phyloP scores from a whole-genome alignment of 2,329 filamentous ascomycete species.

The Paracorniculantispora psalliotae region DNA sequence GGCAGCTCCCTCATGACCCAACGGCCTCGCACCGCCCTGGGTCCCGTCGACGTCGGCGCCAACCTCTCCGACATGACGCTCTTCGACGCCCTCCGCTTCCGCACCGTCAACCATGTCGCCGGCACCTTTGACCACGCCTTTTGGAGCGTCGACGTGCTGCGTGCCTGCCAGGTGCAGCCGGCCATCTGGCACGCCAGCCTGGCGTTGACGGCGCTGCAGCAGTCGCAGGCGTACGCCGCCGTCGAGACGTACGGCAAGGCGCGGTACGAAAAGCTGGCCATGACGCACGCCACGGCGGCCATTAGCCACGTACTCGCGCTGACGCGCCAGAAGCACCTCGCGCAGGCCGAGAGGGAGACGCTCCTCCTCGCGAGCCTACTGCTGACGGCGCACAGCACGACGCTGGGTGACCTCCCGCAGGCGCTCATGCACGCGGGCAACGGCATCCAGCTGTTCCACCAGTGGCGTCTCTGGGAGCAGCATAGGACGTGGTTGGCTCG shows the following conservation, averaged over 20 bases:
- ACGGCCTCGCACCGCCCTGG: conserved; percentile 13
- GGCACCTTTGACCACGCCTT: conserved; percentile 6
- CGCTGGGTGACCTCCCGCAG: not conserved
- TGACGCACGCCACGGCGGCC: conserved; percentile 3
- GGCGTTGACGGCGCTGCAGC: conserved; percentile 5
- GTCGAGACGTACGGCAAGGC: not conserved
- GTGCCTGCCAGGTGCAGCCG: conserved; percentile 3
- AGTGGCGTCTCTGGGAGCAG: conserved; percentile 6
- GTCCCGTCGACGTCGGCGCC: not conserved
- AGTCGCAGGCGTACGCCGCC: not conserved
- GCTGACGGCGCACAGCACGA: not conserved
- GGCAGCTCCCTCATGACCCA: not conserved
- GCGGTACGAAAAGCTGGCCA: not conserved
- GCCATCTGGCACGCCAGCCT: conserved; percentile 11
- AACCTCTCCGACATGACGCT: not conserved
- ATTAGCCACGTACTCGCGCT: conserved; percentile 8
- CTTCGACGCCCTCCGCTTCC: conserved; percentile 10
- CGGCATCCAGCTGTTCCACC: conserved; percentile 8
- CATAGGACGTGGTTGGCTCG: not conserved
- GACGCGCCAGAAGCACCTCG: not conserved
- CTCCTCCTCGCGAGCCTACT: conserved; percentile 8
- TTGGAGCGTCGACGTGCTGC: not conserved
- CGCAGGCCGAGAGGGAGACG: conserved; percentile 3
- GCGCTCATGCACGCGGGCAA: conserved; percentile 5
- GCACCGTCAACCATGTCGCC: not conserved